A percentile compares a stretch with the other conserved stretches of the same genome.
Evolutionary conservation across 2,329 filamentous ascomycete genomes (phyloP).

Genomic region (Rutstroemia sydowiana): DNA sequence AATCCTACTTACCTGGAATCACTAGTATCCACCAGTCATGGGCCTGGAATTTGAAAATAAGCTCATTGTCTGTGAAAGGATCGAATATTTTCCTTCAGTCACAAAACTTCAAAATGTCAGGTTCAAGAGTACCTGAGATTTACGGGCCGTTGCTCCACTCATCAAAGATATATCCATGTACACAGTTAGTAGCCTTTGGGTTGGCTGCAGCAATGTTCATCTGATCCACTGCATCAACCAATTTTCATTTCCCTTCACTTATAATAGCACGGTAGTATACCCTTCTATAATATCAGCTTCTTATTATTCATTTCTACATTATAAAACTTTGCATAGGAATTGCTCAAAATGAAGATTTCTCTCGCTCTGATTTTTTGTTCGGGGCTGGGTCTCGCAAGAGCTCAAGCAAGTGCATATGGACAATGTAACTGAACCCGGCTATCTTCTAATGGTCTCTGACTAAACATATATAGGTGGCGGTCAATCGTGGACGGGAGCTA

Average conservation of each 20-base stretch:
- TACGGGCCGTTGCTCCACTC: neutral
- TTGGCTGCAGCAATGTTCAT: too few species aligned
- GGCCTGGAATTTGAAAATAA: too few species aligned
- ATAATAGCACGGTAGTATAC: too few species aligned
- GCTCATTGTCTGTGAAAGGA: neutral
- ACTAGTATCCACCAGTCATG: too few species aligned
- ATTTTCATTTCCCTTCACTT: neutral
- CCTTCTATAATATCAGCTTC: neutral
- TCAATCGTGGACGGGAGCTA: neutral
- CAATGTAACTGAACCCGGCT: constrained; percentile 8
- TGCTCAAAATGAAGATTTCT: constrained; percentile 1
- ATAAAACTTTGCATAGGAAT: neutral
- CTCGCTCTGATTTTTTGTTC: neutral
- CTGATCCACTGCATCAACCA: neutral
- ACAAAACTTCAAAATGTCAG: neutral
- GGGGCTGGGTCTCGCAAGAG: neutral
- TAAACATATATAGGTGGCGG: constrained; percentile 3
- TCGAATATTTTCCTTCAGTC: constrained; percentile 2
- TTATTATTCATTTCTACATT: neutral
- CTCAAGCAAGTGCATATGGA: neutral
- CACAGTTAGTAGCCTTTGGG: too few species aligned
- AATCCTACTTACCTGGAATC: too few species aligned
- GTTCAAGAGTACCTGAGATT: too few species aligned
- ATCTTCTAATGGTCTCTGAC: too few species aligned
- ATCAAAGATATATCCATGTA: neutral